A percentile compares a stretch with the other conserved stretches of the same genome.
phyloP scores from a whole-genome alignment of 495 filamentous ascomycete species.

The Penicillium turbatum region DNA sequence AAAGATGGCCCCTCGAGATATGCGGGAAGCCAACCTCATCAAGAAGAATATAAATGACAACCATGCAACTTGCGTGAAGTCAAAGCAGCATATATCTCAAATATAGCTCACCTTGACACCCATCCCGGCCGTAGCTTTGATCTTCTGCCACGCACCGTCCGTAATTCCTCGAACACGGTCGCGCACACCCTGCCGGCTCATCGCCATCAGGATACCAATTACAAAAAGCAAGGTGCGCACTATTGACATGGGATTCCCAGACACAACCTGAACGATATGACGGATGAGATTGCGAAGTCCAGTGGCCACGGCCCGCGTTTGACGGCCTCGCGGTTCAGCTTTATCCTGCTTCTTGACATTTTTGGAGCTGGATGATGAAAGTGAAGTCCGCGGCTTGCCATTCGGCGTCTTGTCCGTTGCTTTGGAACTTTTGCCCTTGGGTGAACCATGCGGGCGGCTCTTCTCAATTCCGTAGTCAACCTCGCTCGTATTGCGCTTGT shows the following conservation, averaged over 20 bases:
- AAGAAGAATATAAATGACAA: slow-evolving; percentile 18
- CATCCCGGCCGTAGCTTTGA: slow-evolving; percentile 85
- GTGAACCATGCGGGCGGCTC: slow-evolving; percentile 31
- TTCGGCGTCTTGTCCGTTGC: slow-evolving; percentile 27
- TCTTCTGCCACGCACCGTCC: slow-evolving; percentile 72
- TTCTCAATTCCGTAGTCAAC: slow-evolving; percentile 54
- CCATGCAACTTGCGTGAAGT: slow-evolving; percentile 10
- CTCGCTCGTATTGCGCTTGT: slow-evolving; percentile 49
- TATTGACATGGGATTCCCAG: slow-evolving; percentile 68
- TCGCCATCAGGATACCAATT: slow-evolving; percentile 70
- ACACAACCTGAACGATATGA: slow-evolving; percentile 57
- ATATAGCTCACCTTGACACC: slow-evolving; percentile 98
- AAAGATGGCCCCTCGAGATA: background rate
- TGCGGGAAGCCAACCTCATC: background rate
- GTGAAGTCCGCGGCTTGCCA: slow-evolving; percentile 31
- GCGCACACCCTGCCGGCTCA: slow-evolving; percentile 69
- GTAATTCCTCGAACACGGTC: slow-evolving; percentile 67
- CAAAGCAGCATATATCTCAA: slow-evolving; percentile 33
- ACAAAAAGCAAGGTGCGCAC: slow-evolving; percentile 76
- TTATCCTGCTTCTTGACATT: slow-evolving; percentile 41
- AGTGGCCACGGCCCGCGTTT: slow-evolving; percentile 31
- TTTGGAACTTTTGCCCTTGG: slow-evolving; percentile 32
- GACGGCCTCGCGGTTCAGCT: slow-evolving; percentile 28
- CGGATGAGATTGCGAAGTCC: slow-evolving; percentile 60
- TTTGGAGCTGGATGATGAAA: slow-evolving; percentile 35